Conservation (phyloP, 768 basidiomycete genomes). For the Symmetrospora coprosmae region DNA sequence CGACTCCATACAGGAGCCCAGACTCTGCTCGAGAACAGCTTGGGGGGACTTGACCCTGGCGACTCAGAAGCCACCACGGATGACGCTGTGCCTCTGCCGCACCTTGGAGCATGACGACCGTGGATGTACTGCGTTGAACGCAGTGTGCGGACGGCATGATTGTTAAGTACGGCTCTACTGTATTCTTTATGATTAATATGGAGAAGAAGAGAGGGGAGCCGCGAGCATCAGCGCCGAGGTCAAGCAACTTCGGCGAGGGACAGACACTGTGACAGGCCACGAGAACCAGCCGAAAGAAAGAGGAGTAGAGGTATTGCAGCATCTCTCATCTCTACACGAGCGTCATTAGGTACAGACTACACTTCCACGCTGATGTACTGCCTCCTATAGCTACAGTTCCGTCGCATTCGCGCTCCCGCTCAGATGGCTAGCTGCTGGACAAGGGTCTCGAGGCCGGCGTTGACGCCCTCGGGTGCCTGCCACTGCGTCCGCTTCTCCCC, state of each 20-base stretch:
- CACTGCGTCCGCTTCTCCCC: not conserved
- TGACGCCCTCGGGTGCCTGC: conserved; percentile 7
- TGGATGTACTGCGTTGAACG: not conserved
- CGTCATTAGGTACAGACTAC: not conserved
- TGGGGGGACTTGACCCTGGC: not conserved
- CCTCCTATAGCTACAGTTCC: not conserved
- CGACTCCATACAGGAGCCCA: too few relatives aligned
- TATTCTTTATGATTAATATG: not conserved
- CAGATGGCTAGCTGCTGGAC: not conserved
- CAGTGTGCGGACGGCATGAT: not conserved
- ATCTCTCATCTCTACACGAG: too few relatives aligned
- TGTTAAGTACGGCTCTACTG: conserved; percentile 17
- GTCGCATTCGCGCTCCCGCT: not conserved
- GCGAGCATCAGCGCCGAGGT: too few relatives aligned
- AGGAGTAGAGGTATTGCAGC: too few relatives aligned
- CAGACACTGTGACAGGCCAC: too few relatives aligned
- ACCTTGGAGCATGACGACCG: conserved; percentile 11
- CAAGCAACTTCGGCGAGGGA: too few relatives aligned
- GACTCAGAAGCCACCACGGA: not conserved
- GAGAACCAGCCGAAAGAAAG: too few relatives aligned
- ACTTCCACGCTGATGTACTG: not conserved
- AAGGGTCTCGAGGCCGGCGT: not conserved
- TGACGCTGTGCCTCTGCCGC: conserved; percentile 20
- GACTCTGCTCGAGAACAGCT: not conserved
- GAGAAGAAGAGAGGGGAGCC: not conserved